These are phyloP conservation scores for Priceomyces castillae DNA, from an alignment of 805 yeast species.

Conservation along the genomic window DNA sequence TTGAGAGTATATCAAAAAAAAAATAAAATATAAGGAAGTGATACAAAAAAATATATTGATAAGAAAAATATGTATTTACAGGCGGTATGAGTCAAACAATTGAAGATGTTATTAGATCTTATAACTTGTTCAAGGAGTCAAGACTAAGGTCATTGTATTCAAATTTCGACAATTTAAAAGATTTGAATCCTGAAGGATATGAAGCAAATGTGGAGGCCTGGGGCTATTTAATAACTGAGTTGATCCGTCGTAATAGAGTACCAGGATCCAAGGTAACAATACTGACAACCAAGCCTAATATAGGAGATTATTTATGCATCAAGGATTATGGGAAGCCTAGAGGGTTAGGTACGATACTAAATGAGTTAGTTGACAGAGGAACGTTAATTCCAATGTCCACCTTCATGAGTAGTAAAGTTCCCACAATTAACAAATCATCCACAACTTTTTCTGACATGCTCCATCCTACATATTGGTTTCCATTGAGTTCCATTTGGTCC, in stretches of 20 bases:
- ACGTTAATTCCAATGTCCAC: slow-evolving; percentile 19
- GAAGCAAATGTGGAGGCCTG: slow-evolving; percentile 44
- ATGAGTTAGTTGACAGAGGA: slow-evolving; percentile 21
- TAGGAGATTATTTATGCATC: slow-evolving; percentile 19
- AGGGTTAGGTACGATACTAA: slow-evolving; percentile 21
- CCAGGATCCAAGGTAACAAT: slow-evolving; percentile 18
- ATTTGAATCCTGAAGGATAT: slow-evolving; percentile 40
- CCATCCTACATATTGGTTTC: slow-evolving; percentile 12
- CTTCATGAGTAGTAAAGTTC: slow-evolving; percentile 6
- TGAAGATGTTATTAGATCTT: slow-evolving; percentile 13
- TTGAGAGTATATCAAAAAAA: neutral
- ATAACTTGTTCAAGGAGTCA: slow-evolving; percentile 23
- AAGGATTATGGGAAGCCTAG: slow-evolving; percentile 33
- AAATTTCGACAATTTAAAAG: slow-evolving; percentile 27
- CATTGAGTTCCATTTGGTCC: slow-evolving; percentile 10
- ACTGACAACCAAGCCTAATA: slow-evolving; percentile 13
- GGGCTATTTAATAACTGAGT: slow-evolving; percentile 18
- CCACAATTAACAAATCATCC: slow-evolving; percentile 4
- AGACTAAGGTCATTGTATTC: slow-evolving; percentile 37
- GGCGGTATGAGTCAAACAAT: slow-evolving; percentile 1
- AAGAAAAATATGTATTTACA: neutral
- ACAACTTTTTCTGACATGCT: slow-evolving; percentile 8
- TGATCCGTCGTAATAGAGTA: slow-evolving; percentile 16
- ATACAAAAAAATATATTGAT: neutral
- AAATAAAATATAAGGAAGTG: too few species aligned